Percentiles rank a stretch among this genome's conserved stretches.
Conservation (phyloP, 202 grass and related monocot species). For the Thinopyrum obtusiflorum region DNA sequence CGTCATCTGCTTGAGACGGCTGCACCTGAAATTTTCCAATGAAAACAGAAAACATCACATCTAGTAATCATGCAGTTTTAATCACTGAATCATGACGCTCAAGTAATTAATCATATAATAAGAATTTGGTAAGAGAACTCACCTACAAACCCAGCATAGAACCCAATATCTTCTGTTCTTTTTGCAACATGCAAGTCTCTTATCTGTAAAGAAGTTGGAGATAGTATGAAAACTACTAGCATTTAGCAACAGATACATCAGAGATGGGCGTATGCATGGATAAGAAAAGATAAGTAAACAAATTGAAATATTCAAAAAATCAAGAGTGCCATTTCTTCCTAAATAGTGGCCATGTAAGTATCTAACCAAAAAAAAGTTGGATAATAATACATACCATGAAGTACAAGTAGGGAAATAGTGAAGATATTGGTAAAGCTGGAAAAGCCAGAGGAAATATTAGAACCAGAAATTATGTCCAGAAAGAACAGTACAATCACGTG, state of each 20-base stretch:
- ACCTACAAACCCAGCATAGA: constrained; percentile 69
- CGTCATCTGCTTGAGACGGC: too few relatives aligned
- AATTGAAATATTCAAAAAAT: neutral
- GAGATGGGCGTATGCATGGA: neutral
- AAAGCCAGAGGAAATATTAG: neutral
- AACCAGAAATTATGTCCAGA: neutral
- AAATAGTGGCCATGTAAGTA: too few relatives aligned
- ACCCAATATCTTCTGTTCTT: constrained; percentile 64
- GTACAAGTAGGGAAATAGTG: constrained; percentile 63
- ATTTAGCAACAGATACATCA: neutral
- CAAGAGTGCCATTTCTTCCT: too few relatives aligned
- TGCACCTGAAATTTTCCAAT: constrained; percentile 56
- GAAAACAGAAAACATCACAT: neutral
- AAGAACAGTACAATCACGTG: neutral
- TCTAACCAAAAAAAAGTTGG: neutral
- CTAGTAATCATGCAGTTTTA: neutral
- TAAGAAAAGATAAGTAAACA: neutral
- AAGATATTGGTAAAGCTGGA: constrained; percentile 51
- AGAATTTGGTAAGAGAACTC: neutral
- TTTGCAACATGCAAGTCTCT: constrained; percentile 64
- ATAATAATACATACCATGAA: constrained; percentile 4
- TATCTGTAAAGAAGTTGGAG: constrained; percentile 35
- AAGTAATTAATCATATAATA: neutral
- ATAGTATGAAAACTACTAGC: neutral
- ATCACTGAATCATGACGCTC: neutral